These are phyloP conservation scores for Cryptosporidium viatorum DNA, from an alignment of 169 alveolate species.

Conservation along the genomic window DNA sequence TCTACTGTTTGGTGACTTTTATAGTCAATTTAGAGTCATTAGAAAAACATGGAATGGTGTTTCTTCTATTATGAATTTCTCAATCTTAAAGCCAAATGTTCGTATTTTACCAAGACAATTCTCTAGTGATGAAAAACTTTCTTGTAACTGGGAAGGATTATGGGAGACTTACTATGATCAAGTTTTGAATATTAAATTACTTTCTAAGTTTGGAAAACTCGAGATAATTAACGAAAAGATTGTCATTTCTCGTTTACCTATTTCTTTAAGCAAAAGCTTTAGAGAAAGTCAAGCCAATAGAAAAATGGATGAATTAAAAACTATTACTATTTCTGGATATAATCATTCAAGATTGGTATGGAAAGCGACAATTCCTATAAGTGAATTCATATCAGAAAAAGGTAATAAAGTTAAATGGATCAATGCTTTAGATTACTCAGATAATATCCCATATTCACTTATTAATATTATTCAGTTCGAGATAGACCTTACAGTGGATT, in stretches of 20 bases:
- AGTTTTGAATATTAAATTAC: not conserved
- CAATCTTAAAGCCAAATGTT: constrained; percentile 27
- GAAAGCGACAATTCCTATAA: constrained; percentile 16
- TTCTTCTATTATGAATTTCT: constrained; percentile 34
- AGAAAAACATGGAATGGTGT: constrained; percentile 70
- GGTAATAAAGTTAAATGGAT: constrained; percentile 12
- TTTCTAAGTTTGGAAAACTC: constrained; percentile 18
- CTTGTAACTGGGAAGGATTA: constrained; percentile 58
- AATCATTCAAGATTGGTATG: not conserved
- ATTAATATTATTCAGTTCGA: constrained; percentile 43
- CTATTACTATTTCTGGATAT: constrained; percentile 32
- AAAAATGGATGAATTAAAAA: not conserved
- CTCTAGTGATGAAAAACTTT: constrained; percentile 4
- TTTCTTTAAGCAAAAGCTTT: not conserved
- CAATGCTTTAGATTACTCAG: constrained; percentile 42
- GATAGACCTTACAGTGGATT: not conserved
- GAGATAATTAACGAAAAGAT: constrained; percentile 23
- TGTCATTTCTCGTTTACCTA: constrained; percentile 39
- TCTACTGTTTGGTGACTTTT: not conserved
- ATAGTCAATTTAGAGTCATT: constrained; percentile 7
- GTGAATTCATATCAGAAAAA: not conserved
- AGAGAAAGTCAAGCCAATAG: not conserved
- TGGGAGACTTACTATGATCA: constrained; percentile 25
- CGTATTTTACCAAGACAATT: constrained; percentile 19
- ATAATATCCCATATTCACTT: constrained; percentile 50